Evolutionary conservation across 306 rosid species (phyloP), one percentile per base, ranked within the genome.

Genomic region (Parietaria judaica): DNA sequence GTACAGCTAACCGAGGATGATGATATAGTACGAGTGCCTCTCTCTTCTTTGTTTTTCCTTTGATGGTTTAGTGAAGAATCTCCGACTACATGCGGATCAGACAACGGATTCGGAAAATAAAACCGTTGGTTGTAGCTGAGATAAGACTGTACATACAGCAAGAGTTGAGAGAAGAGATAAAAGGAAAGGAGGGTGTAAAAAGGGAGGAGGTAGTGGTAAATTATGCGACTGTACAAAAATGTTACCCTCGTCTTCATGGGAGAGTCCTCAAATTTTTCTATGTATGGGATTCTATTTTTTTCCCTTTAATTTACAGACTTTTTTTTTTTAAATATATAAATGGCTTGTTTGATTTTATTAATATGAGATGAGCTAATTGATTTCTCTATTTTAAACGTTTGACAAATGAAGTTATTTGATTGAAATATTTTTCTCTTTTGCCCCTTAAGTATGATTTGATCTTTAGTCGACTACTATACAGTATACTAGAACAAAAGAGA

Each of bases 1-100:
- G 79, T 78, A 81, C 81, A 78, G 83, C 86, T 81, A 72, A 78
- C 81, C 48, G 74, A 78, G 80, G 78, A 77, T 73, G 53, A 49
- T 46, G 13, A 13, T 46, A 46, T 46, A 72, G 70, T 71, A 57
- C 56, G 71, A 71, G 83, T 68, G 60, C 73, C 72, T 56, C 58
- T 31, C 68, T 74, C 45, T 77, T 56, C 56, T 70, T 66, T 46
- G 54, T 49, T n/a, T 49, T 49, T 49, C 53, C 13, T 13, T 62
- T 60, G 11, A 53, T 62, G 61, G 8, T 72, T 70, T 66, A 72
- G 69, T 65, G 53, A 49, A 68, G 65, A 65, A 58, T 75, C 74
- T 74, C 54, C 53, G 55, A 71, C 78, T 59, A 71, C 70, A 75
- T 71, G 68, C 66, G 54, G 69, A 71, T 71, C 63, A 70, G 61